Percentiles rank a stretch among this genome's conserved stretches.
Evolutionary conservation across 495 filamentous ascomycete genomes (phyloP).

Genomic region (Thermothielavioides terrestris): DNA sequence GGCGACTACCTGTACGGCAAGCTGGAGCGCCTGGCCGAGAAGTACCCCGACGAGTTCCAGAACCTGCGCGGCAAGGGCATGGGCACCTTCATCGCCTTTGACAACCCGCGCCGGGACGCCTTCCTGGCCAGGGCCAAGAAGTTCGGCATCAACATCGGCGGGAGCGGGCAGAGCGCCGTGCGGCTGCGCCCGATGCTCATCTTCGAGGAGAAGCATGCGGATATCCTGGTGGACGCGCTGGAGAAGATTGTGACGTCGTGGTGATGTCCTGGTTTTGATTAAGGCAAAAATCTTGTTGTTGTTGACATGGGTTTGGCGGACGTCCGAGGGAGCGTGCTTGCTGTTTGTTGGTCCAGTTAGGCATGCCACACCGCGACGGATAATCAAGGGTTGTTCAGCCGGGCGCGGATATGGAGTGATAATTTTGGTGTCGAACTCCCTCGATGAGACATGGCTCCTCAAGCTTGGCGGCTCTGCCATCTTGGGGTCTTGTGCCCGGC

Average conservation of each 20-base stretch:
- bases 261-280: neutral
- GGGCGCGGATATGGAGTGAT: too few species aligned
- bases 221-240: slow-evolving; percentile 44
- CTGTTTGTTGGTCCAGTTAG: too few species aligned
- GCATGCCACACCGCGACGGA: too few species aligned
- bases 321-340: too few species aligned
- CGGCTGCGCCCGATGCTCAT: slow-evolving; percentile 90
- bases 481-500: too few species aligned
- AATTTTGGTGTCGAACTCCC: too few species aligned
- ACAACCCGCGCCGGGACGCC: slow-evolving; percentile 75
- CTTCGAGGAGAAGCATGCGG: slow-evolving; percentile 88
- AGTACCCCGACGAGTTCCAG: slow-evolving; percentile 74
- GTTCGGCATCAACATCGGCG: slow-evolving; percentile 88
- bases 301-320: too few species aligned
- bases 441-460: too few species aligned
- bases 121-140: slow-evolving; percentile 75
- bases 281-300: too few species aligned
- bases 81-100: slow-evolving; percentile 97
- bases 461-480: too few species aligned
- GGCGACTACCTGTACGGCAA: slow-evolving; percentile 76
- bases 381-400: too few species aligned
- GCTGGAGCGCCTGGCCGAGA: slow-evolving; percentile 58
- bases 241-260: slow-evolving; percentile 64
- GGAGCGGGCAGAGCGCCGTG: slow-evolving; percentile 70
- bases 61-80: slow-evolving; percentile 91